These are phyloP conservation scores for barley (Hordeum vulgare) DNA, from an alignment of 176 grass and related monocot genomes.

Conservation along the genomic window MorexV3_pseudomolecules_assembly NC_058524.1:441885592-441886091, in stretches of 20 bases:
- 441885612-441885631: no score
- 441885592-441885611: no score
- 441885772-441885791: not conserved
- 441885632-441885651: no score
- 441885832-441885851: not conserved
- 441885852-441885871: constrained; percentile 47
- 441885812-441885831: not conserved
- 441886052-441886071: constrained; percentile 73
- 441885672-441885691: not conserved
- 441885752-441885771: not conserved
- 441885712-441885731: not conserved
- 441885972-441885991: constrained; percentile 85
- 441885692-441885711: not conserved
- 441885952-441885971: constrained; percentile 28
- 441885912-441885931: constrained; percentile 72
- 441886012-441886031: constrained; percentile 79
- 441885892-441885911: constrained; percentile 50
- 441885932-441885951: constrained; percentile 43
- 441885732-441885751: not conserved
- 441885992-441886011: constrained; percentile 71
- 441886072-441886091: constrained; percentile 63
- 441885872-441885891: constrained; percentile 57
- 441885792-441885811: not conserved
- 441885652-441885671: not conserved
- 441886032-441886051: constrained; percentile 71